Base-by-base conservation (phyloP, 2,329 filamentous ascomycete genomes). In the Cryphonectria parasitica region DNA sequence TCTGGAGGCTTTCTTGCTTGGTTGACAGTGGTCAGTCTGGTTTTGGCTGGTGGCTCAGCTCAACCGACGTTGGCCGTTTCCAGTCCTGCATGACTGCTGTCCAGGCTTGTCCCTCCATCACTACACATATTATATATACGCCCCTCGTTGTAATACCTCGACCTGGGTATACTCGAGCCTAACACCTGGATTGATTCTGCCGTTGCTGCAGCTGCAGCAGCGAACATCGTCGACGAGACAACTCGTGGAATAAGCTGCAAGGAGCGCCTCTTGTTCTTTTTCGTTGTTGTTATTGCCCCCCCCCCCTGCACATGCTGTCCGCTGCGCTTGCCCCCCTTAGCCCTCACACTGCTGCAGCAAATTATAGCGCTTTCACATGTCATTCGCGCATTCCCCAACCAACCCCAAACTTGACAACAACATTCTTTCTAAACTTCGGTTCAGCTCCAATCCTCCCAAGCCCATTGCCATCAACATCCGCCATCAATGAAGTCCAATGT, bases 321-420 rank as follows among this genome's bases (percentile, higher is more conserved):
- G 2, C 28, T 58, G 54, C 28, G 54, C 54, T 58, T 58, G 54
- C 54, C 54, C 15, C 15, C 22, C 6, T 15, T 49, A 49, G 45
- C 45, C 17, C 22, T 7, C 19, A 49, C 22, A n/a, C 45, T 49
- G 19, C 7, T n/a, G 22, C 22, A 49, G 45, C 45, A 22, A 6
- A 17, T 45, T 15, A 11, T 25, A 11, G 41, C 25, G 41, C 63
- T 64, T 45, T 64, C 63, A 64, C 63, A 64, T 64, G 63, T 36
- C 63, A 64, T 39, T 17, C 31, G 19, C 39, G 34, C 31, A 19
- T 22, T 31, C 15, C n/a, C 22, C 39, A 41, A 45, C 1, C 39
- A 25, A n/a, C 61, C n/a, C 36, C 61, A 43, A 41, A 34, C 28
- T 43, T 43, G 22, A 45, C 39, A 28, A 52, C 41, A 28, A 19